Conservation (phyloP, 495 filamentous ascomycete genomes). For the Penicillium lividum region DNA sequence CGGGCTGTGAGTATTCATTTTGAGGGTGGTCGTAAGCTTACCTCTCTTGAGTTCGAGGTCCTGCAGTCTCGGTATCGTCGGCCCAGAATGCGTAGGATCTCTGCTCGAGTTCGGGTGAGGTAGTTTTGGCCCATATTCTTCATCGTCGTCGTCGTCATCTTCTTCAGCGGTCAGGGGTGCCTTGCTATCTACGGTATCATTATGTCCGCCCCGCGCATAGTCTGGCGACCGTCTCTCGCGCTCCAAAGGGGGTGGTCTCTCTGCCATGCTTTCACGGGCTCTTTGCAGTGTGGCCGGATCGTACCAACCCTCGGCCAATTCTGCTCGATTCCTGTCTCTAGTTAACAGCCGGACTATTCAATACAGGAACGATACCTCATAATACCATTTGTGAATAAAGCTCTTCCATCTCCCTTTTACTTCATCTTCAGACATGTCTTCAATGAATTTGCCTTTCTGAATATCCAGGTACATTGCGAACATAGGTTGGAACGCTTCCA, state of each 20-base stretch:
- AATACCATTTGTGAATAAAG: slow-evolving; percentile 85
- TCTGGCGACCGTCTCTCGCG: slow-evolving; percentile 29
- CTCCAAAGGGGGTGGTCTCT: slow-evolving; percentile 6
- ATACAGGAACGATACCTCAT: not conserved
- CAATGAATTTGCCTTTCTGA: slow-evolving; percentile 72
- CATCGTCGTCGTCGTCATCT: slow-evolving; percentile 51
- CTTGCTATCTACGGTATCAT: slow-evolving; percentile 10
- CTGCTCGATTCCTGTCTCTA: slow-evolving; percentile 74
- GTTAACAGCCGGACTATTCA: not conserved
- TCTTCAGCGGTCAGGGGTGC: slow-evolving; percentile 34
- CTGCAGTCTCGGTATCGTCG: slow-evolving; percentile 70
- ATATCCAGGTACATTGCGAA: slow-evolving; percentile 88
- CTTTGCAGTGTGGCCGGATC: slow-evolving; percentile 64
- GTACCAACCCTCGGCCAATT: slow-evolving; percentile 94
- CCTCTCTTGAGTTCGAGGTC: slow-evolving; percentile 73
- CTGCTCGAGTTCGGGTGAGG: slow-evolving; percentile 41
- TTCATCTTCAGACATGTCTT: slow-evolving; percentile 67
- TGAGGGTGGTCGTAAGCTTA: slow-evolving; percentile 23
- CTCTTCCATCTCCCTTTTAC: slow-evolving; percentile 88
- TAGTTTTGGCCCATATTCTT: slow-evolving; percentile 73
- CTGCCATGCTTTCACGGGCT: slow-evolving; percentile 35
- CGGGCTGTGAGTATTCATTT: not conserved
- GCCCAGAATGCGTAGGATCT: slow-evolving; percentile 51
- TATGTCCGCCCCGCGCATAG: slow-evolving; percentile 21
- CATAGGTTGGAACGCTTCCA: slow-evolving; percentile 63